Evolutionary conservation across 345 rosid genomes (phyloP).

Genomic region (Eucalyptus cloeziana): DNA sequence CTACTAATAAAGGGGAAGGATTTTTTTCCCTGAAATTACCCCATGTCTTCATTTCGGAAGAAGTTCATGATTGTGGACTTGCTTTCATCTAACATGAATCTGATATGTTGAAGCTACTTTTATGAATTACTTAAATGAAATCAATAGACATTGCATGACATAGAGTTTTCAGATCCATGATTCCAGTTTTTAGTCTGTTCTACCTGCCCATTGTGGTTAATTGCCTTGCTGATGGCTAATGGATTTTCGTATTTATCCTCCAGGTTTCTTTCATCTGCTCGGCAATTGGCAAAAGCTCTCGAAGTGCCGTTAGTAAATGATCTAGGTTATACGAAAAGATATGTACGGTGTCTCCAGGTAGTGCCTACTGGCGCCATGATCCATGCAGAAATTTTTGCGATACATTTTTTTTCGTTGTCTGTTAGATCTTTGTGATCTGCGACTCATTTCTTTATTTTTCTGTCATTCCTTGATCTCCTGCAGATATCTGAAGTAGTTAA

Average conservation of each 20-base stretch:
- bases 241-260: not conserved
- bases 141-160: not conserved
- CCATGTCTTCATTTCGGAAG: not conserved
- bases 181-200: not conserved
- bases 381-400: not conserved
- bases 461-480: not conserved
- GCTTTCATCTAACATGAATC: not conserved
- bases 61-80: not conserved
- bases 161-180: not conserved
- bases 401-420: not conserved
- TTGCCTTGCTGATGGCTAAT: not conserved
- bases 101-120: not conserved
- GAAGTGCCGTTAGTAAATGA: conserved; percentile 98
- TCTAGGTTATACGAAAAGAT: conserved; percentile 97
- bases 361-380: not conserved
- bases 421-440: not conserved
- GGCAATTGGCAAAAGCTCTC: conserved; percentile 92
- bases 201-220: not conserved
- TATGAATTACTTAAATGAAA: not conserved
- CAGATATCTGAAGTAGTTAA: conserved; percentile 98
- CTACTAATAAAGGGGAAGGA: not conserved
- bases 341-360: conserved; percentile 98
- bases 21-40: not conserved
- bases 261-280: conserved; percentile 96
- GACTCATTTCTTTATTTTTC: not conserved